phyloP scores from a whole-genome alignment of 2,329 filamentous ascomycete species.

The Ophiostoma ulmi region DNA sequence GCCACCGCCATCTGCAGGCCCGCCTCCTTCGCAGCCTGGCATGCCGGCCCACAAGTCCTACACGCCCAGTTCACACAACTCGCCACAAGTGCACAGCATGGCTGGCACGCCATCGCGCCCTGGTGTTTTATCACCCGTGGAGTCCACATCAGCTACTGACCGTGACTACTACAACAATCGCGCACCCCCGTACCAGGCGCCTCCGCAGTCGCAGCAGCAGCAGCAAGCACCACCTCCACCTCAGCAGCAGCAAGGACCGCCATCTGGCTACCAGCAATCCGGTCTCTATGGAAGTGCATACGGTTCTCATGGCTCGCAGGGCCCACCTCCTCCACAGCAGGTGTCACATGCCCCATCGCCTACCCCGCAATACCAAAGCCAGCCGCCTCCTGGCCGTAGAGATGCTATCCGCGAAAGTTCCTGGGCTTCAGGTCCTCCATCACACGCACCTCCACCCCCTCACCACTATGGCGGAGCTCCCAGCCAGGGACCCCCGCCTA shows the following conservation, averaged over 20 bases:
- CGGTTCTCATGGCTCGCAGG: conserved; percentile 10
- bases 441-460: neutral
- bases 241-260: conserved; percentile 27
- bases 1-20: conserved; percentile 30
- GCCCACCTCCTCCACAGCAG: conserved; percentile 13
- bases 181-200: conserved; percentile 32
- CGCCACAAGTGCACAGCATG: conserved; percentile 47
- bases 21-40: conserved; percentile 35
- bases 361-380: conserved; percentile 40
- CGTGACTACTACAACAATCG: conserved; percentile 48
- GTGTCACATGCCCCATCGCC: conserved; percentile 23
- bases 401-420: conserved; percentile 41
- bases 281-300: conserved; percentile 18
- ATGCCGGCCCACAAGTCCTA: conserved; percentile 54
- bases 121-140: conserved; percentile 40
- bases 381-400: conserved; percentile 42
- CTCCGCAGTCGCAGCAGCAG: conserved; percentile 27
- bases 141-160: conserved; percentile 35
- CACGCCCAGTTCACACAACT: conserved; percentile 40
- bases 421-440: conserved; percentile 32
- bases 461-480: conserved; percentile 24
- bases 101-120: conserved; percentile 38
- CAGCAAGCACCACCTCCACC: conserved; percentile 20
- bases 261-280: conserved; percentile 20
- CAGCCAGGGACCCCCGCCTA: conserved; percentile 19